phyloP scores from a whole-genome alignment of 1,284 basidiomycete species.

The Marasmius sp. region DNA sequence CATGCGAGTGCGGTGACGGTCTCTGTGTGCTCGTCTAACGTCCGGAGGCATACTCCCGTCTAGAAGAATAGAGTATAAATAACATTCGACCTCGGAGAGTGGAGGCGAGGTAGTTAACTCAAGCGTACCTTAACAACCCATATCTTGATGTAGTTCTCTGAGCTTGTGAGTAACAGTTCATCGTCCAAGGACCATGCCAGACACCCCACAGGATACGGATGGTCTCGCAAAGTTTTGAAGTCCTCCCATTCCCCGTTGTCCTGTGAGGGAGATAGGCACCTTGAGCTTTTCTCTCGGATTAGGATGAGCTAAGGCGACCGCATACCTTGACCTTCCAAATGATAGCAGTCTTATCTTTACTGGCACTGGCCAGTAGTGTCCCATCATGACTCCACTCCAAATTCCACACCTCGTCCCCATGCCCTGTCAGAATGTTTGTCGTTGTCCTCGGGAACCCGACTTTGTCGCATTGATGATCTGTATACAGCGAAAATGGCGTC shows the following conservation, averaged over 20 bases:
- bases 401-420: slow-evolving; percentile 94
- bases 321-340: slow-evolving; percentile 86
- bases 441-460: slow-evolving; percentile 83
- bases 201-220: slow-evolving; percentile 74
- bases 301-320: slow-evolving; percentile 15
- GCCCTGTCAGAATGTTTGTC: slow-evolving; percentile 82
- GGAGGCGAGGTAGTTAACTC: neutral
- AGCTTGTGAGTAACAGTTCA: slow-evolving; percentile 75
- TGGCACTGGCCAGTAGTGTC: slow-evolving; percentile 80
- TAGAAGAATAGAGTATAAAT: slow-evolving; percentile 26
- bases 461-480: slow-evolving; percentile 82
- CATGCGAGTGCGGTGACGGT: slow-evolving; percentile 86
- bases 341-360: slow-evolving; percentile 85
- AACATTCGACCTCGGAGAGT: neutral
- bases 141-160: slow-evolving; percentile 79
- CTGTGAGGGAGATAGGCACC: slow-evolving; percentile 28
- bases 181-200: slow-evolving; percentile 92
- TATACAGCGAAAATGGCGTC: slow-evolving; percentile 77
- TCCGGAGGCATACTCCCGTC: slow-evolving; percentile 69
- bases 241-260: slow-evolving; percentile 59
- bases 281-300: slow-evolving; percentile 8
- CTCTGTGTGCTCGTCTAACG: slow-evolving; percentile 75
- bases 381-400: slow-evolving; percentile 95
- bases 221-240: slow-evolving; percentile 68
- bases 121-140: slow-evolving; percentile 81